phyloP scores from a whole-genome alignment of 192 early-diverging fungal species.

The Gigaspora rosea region DNA sequence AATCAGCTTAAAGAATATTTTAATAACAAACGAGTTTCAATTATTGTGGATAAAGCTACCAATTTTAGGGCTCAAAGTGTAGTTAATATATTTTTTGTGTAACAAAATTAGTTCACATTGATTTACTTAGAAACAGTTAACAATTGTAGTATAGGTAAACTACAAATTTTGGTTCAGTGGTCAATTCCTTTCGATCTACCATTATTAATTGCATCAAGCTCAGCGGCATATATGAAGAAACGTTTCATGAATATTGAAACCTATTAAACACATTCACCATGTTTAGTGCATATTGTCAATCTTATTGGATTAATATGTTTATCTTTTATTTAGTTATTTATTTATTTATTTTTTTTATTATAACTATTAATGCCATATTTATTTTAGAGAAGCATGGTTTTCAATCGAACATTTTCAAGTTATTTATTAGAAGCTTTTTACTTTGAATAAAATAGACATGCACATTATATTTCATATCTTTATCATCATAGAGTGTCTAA shows the following conservation, averaged over 20 bases:
- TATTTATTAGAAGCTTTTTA: not conserved
- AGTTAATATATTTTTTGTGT: not conserved
- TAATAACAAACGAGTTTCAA: not conserved
- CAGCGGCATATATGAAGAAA: not conserved
- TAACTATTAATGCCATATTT: too few species aligned
- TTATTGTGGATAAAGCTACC: not conserved
- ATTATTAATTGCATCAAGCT: not conserved
- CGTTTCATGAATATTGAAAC: not conserved
- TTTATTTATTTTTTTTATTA: not conserved
- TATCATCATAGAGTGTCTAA: not conserved
- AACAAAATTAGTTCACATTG: constrained; percentile 1
- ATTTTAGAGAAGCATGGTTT: too few species aligned
- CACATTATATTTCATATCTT: not conserved
- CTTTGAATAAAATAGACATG: not conserved
- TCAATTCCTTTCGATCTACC: not conserved
- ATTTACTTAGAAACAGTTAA: constrained; percentile 9
- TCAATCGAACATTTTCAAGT: too few species aligned
- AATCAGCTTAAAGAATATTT: constrained; percentile 7
- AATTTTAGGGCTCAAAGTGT: not conserved
- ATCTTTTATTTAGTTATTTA: not conserved
- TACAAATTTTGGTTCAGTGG: constrained; percentile 6
- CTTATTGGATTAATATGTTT: not conserved
- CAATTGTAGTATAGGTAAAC: constrained; percentile 3
- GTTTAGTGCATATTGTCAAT: not conserved
- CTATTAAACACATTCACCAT: not conserved